Conservation (phyloP, 306 rosid species). For the Quercus rubra region DNA sequence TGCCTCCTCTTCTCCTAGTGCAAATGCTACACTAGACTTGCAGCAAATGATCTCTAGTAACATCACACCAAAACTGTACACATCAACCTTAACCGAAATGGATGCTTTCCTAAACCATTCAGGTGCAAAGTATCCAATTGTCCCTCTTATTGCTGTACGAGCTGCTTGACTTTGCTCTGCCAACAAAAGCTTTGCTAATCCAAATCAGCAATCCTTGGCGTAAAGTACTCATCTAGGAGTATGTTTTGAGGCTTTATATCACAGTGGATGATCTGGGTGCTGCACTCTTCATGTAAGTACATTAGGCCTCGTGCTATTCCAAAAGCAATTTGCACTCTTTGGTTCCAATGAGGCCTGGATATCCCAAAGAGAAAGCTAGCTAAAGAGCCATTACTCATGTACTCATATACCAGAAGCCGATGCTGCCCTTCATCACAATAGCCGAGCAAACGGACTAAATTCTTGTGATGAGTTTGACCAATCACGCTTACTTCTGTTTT, state of each 20-base stretch:
- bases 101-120: conserved; percentile 15
- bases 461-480: conserved; percentile 33
- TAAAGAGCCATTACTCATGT: conserved; percentile 14
- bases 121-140: conserved; percentile 27
- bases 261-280: conserved; percentile 10
- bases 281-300: conserved; percentile 18
- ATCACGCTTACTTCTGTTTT: conserved; percentile 32
- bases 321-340: conserved; percentile 9
- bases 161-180: conserved; percentile 25
- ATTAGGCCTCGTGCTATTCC: conserved; percentile 11
- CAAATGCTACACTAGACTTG: conserved; percentile 1
- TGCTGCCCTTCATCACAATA: conserved; percentile 19
- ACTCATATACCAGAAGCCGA: conserved; percentile 1
- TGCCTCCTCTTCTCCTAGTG: conserved; percentile 5
- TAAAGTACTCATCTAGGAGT: conserved; percentile 10
- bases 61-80: conserved; percentile 24
- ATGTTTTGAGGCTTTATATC: conserved; percentile 31
- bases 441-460: conserved; percentile 17
- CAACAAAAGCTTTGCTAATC: conserved; percentile 30
- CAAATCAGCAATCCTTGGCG: conserved; percentile 24
- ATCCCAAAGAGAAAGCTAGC: conserved; percentile 20
- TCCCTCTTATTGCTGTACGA: conserved; percentile 26
- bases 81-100: conserved; percentile 16
- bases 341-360: conserved; percentile 17
- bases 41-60: conserved; percentile 16